These are phyloP conservation scores for Theobroma cacao DNA, from an alignment of 345 rosid species.

Conservation along the genomic window DNA sequence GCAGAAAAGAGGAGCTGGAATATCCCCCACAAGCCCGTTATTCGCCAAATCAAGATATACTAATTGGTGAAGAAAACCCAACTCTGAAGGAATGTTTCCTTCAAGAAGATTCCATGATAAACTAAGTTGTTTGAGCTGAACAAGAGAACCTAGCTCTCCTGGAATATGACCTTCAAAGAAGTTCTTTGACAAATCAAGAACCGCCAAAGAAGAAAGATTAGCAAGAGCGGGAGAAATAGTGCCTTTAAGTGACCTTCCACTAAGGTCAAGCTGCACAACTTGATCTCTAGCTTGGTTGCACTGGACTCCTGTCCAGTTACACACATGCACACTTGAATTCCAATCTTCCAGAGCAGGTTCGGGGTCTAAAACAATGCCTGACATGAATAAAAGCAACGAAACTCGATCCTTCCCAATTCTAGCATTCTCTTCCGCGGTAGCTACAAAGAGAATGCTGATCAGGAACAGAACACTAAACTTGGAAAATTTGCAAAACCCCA, in stretches of 20 bases:
- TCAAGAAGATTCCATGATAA: slow-evolving; percentile 66
- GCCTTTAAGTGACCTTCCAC: slow-evolving; percentile 57
- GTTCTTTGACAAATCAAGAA: slow-evolving; percentile 80
- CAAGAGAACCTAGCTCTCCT: slow-evolving; percentile 50
- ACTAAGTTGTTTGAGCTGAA: slow-evolving; percentile 51
- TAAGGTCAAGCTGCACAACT: slow-evolving; percentile 53
- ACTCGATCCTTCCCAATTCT: slow-evolving; percentile 31
- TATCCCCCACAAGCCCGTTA: slow-evolving; percentile 51
- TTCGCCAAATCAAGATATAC: slow-evolving; percentile 61
- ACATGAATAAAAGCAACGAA: slow-evolving; percentile 60
- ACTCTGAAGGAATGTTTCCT: slow-evolving; percentile 57
- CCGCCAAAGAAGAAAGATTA: slow-evolving; percentile 52
- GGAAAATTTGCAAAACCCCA: slow-evolving; percentile 42
- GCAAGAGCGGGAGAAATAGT: slow-evolving; percentile 58
- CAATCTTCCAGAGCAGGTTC: slow-evolving; percentile 44
- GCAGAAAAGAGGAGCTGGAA: slow-evolving; percentile 64
- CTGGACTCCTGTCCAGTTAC: slow-evolving; percentile 71
- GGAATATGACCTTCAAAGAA: slow-evolving; percentile 66
- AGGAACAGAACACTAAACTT: slow-evolving; percentile 26
- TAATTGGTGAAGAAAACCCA: slow-evolving; percentile 46
- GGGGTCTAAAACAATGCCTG: slow-evolving; percentile 52
- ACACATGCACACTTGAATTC: slow-evolving; percentile 49
- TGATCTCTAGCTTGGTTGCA: slow-evolving; percentile 51
- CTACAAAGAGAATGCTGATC: slow-evolving; percentile 28
- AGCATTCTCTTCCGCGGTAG: slow-evolving; percentile 24